Evolutionary conservation across 257 asterid species (phyloP), one percentile per base, ranked within the genome.

Genomic region (Nicotiana otophora): DNA sequence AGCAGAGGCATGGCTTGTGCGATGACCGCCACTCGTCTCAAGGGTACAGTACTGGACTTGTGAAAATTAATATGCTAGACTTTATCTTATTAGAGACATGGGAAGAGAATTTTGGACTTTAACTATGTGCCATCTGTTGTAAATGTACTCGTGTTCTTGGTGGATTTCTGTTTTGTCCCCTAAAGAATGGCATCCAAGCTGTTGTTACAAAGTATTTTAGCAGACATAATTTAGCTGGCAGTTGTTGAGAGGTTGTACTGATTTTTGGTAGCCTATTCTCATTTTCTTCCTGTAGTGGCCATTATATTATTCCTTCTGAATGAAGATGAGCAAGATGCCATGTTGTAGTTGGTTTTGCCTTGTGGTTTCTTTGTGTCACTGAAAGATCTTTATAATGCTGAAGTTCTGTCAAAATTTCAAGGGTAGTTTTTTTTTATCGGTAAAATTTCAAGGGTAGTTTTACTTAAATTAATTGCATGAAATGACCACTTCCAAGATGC

Each of bases 1-100:
- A 88, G 93, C 83, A 88, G 84, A 77, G 81, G 83, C 86, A 93
- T 93, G 98, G 98, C 90, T 89, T 88, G 86, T 78, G 85, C 87
- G 70, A 84, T 81, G 81, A 70, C 91, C 6, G 89, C 83, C 80
- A 85, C 85, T 82, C 84, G 83, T 83, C 87, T 87, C 81, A 91
- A 90, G 93, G 92, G 97, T 93, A 90, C 89, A n/a, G 51, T n/a
- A 36, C 60, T 23, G 58, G 33, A 39, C 78, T 39, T 70, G 34
- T 42, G 48, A 7, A 8, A 42, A 42, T 42, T 42, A 42, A 42
- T 42, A 20, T 39, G 78, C 57, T 70, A 39, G 58, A 39, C 55
- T 69, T 39, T 11, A 20, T n/a, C 54, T 70, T 70, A 28, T 39
- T 70, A 39, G 78, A 70, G 78, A 39, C 23, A 10, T 5, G 78